Evolutionary conservation across 2,329 filamentous ascomycete species (phyloP).

Genomic region (Alternaria sp.): DNA sequence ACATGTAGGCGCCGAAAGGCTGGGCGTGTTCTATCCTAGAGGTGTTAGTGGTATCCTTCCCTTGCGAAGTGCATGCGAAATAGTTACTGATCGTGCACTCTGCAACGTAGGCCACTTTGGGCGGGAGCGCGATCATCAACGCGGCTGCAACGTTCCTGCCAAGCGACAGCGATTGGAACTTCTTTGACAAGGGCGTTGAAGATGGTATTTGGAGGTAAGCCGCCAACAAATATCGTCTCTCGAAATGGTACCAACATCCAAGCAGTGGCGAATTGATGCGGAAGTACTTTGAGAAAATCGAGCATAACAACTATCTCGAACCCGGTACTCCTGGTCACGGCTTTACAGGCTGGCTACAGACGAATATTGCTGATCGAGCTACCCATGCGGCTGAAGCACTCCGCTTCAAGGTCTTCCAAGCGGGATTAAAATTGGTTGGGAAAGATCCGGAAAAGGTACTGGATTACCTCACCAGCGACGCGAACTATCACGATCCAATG

Average conservation of each 20-base stretch:
- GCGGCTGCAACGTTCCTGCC: constrained; percentile 23
- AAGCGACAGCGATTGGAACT: constrained; percentile 27
- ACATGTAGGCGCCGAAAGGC: constrained; percentile 45
- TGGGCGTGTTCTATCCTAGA: constrained; percentile 27
- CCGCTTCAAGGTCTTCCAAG: constrained; percentile 15
- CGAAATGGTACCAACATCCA: background rate
- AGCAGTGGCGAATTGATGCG: constrained; percentile 21
- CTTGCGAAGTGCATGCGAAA: background rate
- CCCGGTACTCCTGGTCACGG: constrained; percentile 24
- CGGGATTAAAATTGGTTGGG: constrained; percentile 21
- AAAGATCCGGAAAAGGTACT: constrained; percentile 19
- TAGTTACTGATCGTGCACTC: background rate
- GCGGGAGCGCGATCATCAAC: constrained; percentile 25
- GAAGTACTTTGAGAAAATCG: constrained; percentile 22
- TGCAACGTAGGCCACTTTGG: constrained; percentile 12
- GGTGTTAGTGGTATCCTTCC: background rate
- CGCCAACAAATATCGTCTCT: background rate
- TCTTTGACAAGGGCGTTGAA: constrained; percentile 21
- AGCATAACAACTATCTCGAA: constrained; percentile 26
- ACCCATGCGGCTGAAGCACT: constrained; percentile 5
- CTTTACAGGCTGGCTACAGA: constrained; percentile 26
- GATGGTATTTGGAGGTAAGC: constrained; percentile 25
- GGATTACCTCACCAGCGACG: constrained; percentile 22
- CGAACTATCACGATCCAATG: constrained; percentile 18
- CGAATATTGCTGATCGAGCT: constrained; percentile 18